These are phyloP conservation scores for Lagenidium sp. DNA, from an alignment of 352 stramenopile species.

Conservation along the genomic window DNA sequence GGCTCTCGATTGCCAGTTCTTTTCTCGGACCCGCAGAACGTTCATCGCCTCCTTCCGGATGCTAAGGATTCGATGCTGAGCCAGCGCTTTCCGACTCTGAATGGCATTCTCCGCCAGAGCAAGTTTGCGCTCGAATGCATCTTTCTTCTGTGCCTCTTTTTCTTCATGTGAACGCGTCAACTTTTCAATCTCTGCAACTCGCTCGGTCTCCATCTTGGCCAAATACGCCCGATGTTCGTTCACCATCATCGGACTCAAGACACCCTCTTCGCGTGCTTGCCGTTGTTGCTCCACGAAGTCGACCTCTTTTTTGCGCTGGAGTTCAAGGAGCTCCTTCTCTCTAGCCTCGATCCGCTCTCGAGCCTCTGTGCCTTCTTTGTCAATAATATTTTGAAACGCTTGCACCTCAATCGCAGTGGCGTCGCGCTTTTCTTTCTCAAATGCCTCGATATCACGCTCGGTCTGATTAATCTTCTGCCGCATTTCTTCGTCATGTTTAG, in stretches of 20 bases:
- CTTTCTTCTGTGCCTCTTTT: conserved; percentile 56
- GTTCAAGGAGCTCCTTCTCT: conserved; percentile 71
- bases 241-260: conserved; percentile 48
- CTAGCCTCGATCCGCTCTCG: conserved; percentile 42
- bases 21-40: conserved; percentile 61
- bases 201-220: conserved; percentile 72
- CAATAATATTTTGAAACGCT: conserved; percentile 56
- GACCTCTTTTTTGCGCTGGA: conserved; percentile 59
- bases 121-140: conserved; percentile 74
- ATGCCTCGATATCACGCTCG: conserved; percentile 73
- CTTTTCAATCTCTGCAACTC: conserved; percentile 43
- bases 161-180: conserved; percentile 26
- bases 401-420: conserved; percentile 43
- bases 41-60: conserved; percentile 75
- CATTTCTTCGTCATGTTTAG: conserved; percentile 69
- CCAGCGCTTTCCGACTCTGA: conserved; percentile 55
- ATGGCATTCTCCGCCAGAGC: conserved; percentile 60
- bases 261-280: conserved; percentile 46
- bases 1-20: conserved; percentile 70
- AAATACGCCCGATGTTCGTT: conserved; percentile 82
- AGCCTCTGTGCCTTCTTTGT: conserved; percentile 36
- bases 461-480: conserved; percentile 67
- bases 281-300: conserved; percentile 67
- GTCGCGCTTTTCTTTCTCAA: conserved; percentile 60
- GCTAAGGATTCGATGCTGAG: conserved; percentile 62